Conservation (phyloP, 208 protist genomes). For the Crithidia acanthocephali region DNA sequence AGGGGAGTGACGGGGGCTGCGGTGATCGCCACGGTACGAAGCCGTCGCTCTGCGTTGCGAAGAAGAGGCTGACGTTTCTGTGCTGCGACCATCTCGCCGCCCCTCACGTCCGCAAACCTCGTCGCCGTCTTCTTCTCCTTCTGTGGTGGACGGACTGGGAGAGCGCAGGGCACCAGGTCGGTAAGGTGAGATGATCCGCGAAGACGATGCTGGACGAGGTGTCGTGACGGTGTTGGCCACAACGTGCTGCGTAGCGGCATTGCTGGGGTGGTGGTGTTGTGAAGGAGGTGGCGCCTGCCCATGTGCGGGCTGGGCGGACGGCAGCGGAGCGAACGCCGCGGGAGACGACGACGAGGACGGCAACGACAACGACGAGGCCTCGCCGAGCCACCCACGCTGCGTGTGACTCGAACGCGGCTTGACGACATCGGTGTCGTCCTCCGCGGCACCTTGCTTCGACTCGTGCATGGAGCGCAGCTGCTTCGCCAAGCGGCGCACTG, state of each 20-base stretch:
- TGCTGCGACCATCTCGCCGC: neutral
- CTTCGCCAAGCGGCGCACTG: slow-evolving; percentile 7
- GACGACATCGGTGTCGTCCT: neutral
- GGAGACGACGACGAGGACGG: neutral
- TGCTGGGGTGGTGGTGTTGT: neutral
- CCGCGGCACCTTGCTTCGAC: neutral
- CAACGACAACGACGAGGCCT: neutral
- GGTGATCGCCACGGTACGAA: neutral
- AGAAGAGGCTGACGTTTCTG: neutral
- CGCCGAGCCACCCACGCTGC: neutral
- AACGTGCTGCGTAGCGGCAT: neutral
- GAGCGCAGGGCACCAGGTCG: slow-evolving; percentile 17
- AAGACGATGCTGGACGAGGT: neutral
- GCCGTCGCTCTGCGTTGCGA: neutral
- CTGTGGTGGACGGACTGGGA: slow-evolving; percentile 8
- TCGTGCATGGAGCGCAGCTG: neutral
- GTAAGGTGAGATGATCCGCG: neutral
- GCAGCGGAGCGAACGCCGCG: neutral
- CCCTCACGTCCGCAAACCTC: neutral
- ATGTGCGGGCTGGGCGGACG: neutral
- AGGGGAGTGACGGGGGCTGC: neutral
- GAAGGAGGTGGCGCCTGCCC: neutral
- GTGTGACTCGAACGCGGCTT: neutral
- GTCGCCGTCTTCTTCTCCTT: neutral
- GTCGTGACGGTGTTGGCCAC: neutral